Percentiles rank a stretch among this genome's conserved stretches.
Conservation (phyloP, 129 eudicot species). For the Tagetes erecta region DNA sequence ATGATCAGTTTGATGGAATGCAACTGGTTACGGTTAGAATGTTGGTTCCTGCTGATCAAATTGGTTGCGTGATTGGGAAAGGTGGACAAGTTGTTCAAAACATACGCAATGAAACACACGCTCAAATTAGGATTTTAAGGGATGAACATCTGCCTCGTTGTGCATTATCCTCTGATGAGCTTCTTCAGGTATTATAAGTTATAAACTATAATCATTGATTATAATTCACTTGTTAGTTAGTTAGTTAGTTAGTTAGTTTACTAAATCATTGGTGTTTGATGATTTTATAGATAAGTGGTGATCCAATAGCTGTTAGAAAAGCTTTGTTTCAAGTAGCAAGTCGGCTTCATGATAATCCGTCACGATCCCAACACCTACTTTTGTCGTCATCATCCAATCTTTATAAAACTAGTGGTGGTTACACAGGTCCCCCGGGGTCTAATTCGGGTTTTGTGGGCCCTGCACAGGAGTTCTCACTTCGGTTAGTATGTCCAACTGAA, state of each 20-base stretch:
- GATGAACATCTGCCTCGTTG: slow-evolving; percentile 80
- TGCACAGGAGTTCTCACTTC: slow-evolving; percentile 68
- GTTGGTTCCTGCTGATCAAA: slow-evolving; percentile 88
- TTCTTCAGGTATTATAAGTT: slow-evolving; percentile 63
- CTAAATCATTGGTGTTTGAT: neutral
- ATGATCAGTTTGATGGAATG: slow-evolving; percentile 59
- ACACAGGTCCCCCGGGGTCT: slow-evolving; percentile 37
- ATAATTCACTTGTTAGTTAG: neutral
- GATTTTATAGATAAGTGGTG: slow-evolving; percentile 65
- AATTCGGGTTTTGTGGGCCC: slow-evolving; percentile 8
- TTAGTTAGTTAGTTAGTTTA: slow-evolving; percentile 14
- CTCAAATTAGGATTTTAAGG: slow-evolving; percentile 64
- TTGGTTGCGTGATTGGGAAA: slow-evolving; percentile 94
- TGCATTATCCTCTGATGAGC: slow-evolving; percentile 81
- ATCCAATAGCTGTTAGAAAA: slow-evolving; percentile 57
- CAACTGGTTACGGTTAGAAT: slow-evolving; percentile 56
- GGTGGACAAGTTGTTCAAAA: slow-evolving; percentile 82
- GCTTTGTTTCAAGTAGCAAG: slow-evolving; percentile 70
- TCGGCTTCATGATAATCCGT: slow-evolving; percentile 87
- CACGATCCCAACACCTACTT: slow-evolving; percentile 71
- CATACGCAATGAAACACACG: slow-evolving; percentile 70
- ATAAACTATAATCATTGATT: neutral
- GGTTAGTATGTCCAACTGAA: slow-evolving; percentile 78
- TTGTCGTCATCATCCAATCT: slow-evolving; percentile 55
- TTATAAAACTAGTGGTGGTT: slow-evolving; percentile 52